Base-by-base conservation (phyloP, 306 rosid genomes). In the Luffa acutangula region DNA sequence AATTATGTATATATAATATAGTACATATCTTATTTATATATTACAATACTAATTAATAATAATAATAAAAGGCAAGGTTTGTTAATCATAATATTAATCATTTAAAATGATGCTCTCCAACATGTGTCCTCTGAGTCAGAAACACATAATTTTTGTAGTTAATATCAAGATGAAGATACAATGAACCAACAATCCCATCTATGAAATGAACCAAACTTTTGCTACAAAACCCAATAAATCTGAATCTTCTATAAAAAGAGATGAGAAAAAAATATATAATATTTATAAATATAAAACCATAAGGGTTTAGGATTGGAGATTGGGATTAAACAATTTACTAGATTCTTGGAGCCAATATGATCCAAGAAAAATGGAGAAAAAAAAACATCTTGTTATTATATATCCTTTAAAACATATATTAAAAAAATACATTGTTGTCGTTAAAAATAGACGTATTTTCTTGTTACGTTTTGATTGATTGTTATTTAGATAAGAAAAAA, bases 191-290 rank as follows among this genome's bases (percentile, higher is more conserved):
- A 43, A 45, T 25, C 39, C 3, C 39, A 43, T 70, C 39, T 70
- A 21, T n/a, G 37, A 70, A 70, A 43, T 70, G 18, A 72, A 71
- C 77, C 39, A 71, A 17, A 46, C 15, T 74, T 74, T 33, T 74
- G 78, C 62, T 17, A 34, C 78, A 75, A 75, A 75, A 75, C 63
- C 78, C 78, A 21, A 51, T 75, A 52, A 75, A 75, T 75, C 31
- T 75, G 46, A 33, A 74, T 34, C 78, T 34, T 33, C 20, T 12
- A 5, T 11, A 6, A 45, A 70, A 25, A 25, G 31, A 5, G 1
- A 12, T 7, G 20, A 9, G 21, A 20, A 17, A 67, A n/a, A 9
- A 4, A 65, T 17, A 66, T 6, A 65, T 63, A 25, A 25, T 25
- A 25, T 25, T 25, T 25, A 25, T 25, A 25, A 25, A 25, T 25